Evolutionary conservation across 192 early-diverging fungal genomes (phyloP), one percentile per base, ranked within the genome.

Genomic region (Helicostylum pulchrum): DNA sequence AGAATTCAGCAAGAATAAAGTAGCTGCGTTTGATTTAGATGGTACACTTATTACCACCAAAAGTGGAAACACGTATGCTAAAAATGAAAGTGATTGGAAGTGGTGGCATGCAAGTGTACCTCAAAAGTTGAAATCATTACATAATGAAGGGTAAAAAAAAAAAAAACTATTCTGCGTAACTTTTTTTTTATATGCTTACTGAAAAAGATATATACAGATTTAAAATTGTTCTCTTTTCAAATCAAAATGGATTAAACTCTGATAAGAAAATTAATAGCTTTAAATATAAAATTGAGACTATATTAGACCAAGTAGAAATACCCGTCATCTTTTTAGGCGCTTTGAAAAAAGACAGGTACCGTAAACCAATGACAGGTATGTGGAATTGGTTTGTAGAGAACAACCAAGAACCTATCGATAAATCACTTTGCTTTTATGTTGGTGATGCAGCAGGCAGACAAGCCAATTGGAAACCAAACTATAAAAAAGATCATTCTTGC

Each of bases 361-460:
- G 92, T n/a, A 94, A 94, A 50, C 92, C 92, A 12, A 77, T 82
- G 59, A 79, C 80, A 17, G 89, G 87, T 0, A 88, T 88, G 68
- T 91, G 89, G 89, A 73, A 85, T 17, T 68, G 71, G 52, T 69
- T 90, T 2, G 65, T 73, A 11, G 39, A 48, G 12, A 48, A 48
- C 12, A 12, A 48, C 4, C 64, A 50, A 26, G 30, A 5, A 11
- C 3, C 14, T 12, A 39, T 26, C 60, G 34, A 15, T 64, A 31
- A 17, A 21, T 19, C 11, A 51, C 5, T 68, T 2, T 89, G 87
- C 64, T 95, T 93, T 50, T 98, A 85, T 78, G 89, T 94, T 4
- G 96, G 96, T 21, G 96, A 98, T 75, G 96, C 94, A 3, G 93
- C 93, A n/a, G 94, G 96, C 1, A 70, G 96, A 39, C 72, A 76